Percentiles rank a stretch among this genome's conserved stretches.
Conservation (phyloP, 2,329 filamentous ascomycete species). For the Lachnum nothofagi region DNA sequence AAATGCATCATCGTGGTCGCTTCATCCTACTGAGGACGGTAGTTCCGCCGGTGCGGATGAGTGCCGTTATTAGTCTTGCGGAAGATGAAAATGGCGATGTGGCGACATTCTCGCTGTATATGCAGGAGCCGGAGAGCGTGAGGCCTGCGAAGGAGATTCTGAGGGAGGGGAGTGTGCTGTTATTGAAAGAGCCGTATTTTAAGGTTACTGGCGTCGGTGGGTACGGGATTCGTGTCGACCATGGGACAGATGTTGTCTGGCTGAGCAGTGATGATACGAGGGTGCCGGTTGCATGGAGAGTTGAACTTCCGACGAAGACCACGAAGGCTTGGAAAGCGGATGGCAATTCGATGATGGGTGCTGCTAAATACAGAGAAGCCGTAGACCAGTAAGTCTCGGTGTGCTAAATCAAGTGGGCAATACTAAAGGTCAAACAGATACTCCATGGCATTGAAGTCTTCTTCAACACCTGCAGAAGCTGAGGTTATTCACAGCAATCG, state of each 20-base stretch:
- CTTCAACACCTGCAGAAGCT: slow-evolving; percentile 33
- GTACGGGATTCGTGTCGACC: slow-evolving; percentile 35
- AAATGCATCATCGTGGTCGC: slow-evolving; percentile 38
- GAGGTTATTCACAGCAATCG: slow-evolving; percentile 32
- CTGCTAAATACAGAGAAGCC: background rate
- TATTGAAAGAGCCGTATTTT: slow-evolving; percentile 6
- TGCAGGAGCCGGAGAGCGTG: slow-evolving; percentile 29
- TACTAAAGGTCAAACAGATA: slow-evolving; percentile 20
- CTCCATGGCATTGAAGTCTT: slow-evolving; percentile 13
- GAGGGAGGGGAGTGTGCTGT: background rate
- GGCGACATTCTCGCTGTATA: slow-evolving; percentile 39
- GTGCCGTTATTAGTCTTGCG: slow-evolving; percentile 29
- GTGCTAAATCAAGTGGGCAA: slow-evolving; percentile 15
- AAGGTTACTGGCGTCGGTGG: background rate
- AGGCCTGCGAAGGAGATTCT: background rate
- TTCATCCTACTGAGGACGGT: slow-evolving; percentile 34
- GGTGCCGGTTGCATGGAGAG: background rate
- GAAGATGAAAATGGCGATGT: slow-evolving; percentile 23
- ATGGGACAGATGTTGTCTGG: slow-evolving; percentile 1
- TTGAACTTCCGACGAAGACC: background rate
- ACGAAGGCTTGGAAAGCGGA: background rate
- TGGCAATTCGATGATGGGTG: background rate
- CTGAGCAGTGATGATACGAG: background rate
- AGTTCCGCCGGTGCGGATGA: slow-evolving; percentile 30
- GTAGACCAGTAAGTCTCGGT: background rate